These are phyloP conservation scores for Hypoxylon rubiginosum DNA, from an alignment of 2,329 filamentous ascomycete species.

Conservation along the genomic window DNA sequence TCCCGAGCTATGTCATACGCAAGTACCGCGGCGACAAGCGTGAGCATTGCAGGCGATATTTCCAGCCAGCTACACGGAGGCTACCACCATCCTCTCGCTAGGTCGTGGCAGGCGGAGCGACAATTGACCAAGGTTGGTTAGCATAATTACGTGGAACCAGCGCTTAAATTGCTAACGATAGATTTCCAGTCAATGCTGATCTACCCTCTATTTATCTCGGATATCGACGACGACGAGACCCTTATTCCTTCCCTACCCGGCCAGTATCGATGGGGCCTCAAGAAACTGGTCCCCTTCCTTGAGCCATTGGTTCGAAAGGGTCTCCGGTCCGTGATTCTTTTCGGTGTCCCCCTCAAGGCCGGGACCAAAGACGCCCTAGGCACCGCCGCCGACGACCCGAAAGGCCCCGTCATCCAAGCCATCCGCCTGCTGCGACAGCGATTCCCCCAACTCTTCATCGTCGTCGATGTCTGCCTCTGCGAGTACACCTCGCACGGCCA, in stretches of 20 bases:
- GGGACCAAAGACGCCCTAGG: slow-evolving; percentile 91
- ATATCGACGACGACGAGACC: slow-evolving; percentile 92
- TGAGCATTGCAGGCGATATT: slow-evolving; percentile 80
- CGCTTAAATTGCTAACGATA: slow-evolving; percentile 13
- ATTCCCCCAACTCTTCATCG: slow-evolving; percentile 93
- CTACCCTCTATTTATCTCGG: slow-evolving; percentile 96
- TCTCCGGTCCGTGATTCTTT: slow-evolving; percentile 92
- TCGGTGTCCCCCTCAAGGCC: slow-evolving; percentile 88
- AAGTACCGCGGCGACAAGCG: slow-evolving; percentile 75
- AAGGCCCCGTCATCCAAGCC: slow-evolving; percentile 88
- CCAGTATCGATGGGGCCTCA: slow-evolving; percentile 89
- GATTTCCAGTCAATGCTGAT: slow-evolving; percentile 90
- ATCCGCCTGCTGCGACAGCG: slow-evolving; percentile 86
- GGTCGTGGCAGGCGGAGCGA: slow-evolving; percentile 86
- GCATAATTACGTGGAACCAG: neutral
- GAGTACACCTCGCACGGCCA: slow-evolving; percentile 99
- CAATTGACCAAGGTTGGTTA: slow-evolving; percentile 82
- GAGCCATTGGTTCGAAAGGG: slow-evolving; percentile 90
- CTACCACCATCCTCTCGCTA: slow-evolving; percentile 83
- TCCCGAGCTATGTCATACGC: slow-evolving; percentile 75
- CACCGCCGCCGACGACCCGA: slow-evolving; percentile 91
- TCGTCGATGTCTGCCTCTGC: slow-evolving; percentile 94
- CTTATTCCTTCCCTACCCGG: slow-evolving; percentile 91
- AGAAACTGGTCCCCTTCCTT: slow-evolving; percentile 86
- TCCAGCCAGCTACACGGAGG: slow-evolving; percentile 86